Base-by-base conservation (phyloP, 257 asterid genomes). In the Agastache rugosa region DNA sequence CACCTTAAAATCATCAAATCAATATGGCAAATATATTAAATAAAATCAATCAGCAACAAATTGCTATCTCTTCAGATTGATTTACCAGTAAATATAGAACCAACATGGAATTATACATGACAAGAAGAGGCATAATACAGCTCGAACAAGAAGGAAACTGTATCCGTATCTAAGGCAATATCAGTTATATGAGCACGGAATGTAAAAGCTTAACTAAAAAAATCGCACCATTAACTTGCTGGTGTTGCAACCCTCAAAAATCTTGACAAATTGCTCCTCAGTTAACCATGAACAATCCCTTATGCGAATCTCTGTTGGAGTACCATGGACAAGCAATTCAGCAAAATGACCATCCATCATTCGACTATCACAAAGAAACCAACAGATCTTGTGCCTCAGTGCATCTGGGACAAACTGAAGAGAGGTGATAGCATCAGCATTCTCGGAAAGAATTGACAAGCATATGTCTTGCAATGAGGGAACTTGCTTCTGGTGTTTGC, bases 271-370 rank as follows among this genome's bases (percentile, higher is more conserved):
- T 22, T 76, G 80, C 20, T 90, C 96, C 82, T 94, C 98, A 27
- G 90, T 75, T 73, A 94, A 75, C 98, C 97, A 94, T 4, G 98
- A 94, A 80, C 98, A 92, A 56, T 92, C 97, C 84, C 86, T 75
- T 51, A 94, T 3, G 54, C 87, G 91, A 62, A 94, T 84, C 92
- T 94, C 97, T 47, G 95, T 84, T 41, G 97, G 98, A 72, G 86
- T 82, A 62, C 84, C 96, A 63, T 74, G 79, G 56, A 85, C 75
- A 70, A 94, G 93, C 77, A 92, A 88, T 45, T 85, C 82, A 70
- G 92, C 85, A 77, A 94, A 86, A 74, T 87, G 88, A 75, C 27
- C 27, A 44, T 86, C 78, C 93, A 94, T 92, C 81, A 70, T 82
- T 71, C 97, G 84, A 78, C 82, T 63, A 67, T 87, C 91, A 78